phyloP scores from a whole-genome alignment of 108 stramenopile genomes.

The Fragilariopsis cylindrus region DNA sequence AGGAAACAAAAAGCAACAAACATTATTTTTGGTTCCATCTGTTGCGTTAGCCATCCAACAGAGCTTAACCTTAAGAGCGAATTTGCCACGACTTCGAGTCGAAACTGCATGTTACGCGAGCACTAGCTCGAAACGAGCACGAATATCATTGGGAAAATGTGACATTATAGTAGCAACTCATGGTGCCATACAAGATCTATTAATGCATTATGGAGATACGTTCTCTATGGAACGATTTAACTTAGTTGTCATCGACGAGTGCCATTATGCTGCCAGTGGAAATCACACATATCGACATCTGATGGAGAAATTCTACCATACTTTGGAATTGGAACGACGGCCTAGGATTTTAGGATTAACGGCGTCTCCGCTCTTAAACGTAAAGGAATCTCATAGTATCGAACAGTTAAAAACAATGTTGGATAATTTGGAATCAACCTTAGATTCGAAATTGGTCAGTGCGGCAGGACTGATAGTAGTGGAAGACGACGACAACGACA shows the following conservation, averaged over 20 bases:
- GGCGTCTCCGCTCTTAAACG: conserved; percentile 60
- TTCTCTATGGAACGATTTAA: conserved; percentile 41
- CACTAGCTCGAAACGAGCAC: conserved; percentile 19
- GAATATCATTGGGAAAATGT: conserved; percentile 33
- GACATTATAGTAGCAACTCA: conserved; percentile 69
- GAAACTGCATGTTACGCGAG: conserved; percentile 43
- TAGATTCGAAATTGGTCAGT: conserved; percentile 49
- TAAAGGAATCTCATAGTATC: conserved; percentile 37
- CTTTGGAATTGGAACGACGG: conserved; percentile 31
- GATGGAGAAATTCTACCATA: conserved; percentile 58
- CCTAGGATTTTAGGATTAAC: conserved; percentile 64
- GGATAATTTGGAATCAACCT: conserved; percentile 36
- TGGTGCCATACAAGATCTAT: conserved; percentile 59
- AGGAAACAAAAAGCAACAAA: conserved; percentile 21
- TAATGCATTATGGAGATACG: conserved; percentile 59
- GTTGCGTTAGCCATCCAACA: conserved; percentile 72
- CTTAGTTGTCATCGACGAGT: conserved; percentile 65
- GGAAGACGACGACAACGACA: neutral
- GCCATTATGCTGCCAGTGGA: conserved; percentile 52
- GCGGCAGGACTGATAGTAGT: conserved; percentile 11
- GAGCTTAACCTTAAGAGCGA: conserved; percentile 46
- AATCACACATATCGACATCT: conserved; percentile 48
- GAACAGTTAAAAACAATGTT: conserved; percentile 51
- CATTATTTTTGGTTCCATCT: conserved; percentile 65
- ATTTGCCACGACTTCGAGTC: conserved; percentile 44